Evolutionary conservation across 2,329 filamentous ascomycete species (phyloP), one percentile per base, ranked within the genome.

Genomic region (Aspergillaceae sp.): DNA sequence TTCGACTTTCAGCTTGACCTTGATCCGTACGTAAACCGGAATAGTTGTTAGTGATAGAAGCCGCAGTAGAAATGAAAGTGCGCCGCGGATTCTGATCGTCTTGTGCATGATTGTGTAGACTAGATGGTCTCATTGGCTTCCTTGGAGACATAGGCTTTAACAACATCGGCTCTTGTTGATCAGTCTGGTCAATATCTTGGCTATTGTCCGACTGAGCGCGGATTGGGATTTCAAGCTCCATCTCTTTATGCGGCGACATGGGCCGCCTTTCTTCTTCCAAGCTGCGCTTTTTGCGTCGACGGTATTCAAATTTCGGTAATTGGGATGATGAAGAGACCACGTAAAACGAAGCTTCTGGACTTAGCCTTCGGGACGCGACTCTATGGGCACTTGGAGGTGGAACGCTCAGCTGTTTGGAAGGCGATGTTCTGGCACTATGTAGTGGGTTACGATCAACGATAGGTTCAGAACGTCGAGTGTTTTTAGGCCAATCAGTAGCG

Each of bases 271-370:
- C 55, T 7, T 51, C 47, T 11, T 38, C 44, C 10, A 41, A 19
- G 5, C 30, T 32, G 29, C 45, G 36, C 11, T 43, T 32, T 34
- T 53, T 55, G 45, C 47, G 56, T 10, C 59, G 54, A 32, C 63
- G 62, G 48, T 66, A 71, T 54, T 68, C 60, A 47, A 70, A 71
- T 40, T 61, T 63, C 2, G 65, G 60, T 41, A 68, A 51, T 35
- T 66, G 61, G 26, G 66, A 68, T 5, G 65, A 64, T 6, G 67
- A 66, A 42, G 63, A 58, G 10, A 65, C 48, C 10, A 63, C 53
- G 44, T 54, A 56, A 42, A 65, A 48, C 4, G 62, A 67, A 7
- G 47, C 52, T 7, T 51, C 50, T 11, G 19, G 19, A 19, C 19
- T 19, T 19, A 19, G 19, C 28, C 27, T 28, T 48, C 32, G 6